Evolutionary conservation across 2,329 filamentous ascomycete genomes (phyloP).

Genomic region (Xylariaceae sp.): DNA sequence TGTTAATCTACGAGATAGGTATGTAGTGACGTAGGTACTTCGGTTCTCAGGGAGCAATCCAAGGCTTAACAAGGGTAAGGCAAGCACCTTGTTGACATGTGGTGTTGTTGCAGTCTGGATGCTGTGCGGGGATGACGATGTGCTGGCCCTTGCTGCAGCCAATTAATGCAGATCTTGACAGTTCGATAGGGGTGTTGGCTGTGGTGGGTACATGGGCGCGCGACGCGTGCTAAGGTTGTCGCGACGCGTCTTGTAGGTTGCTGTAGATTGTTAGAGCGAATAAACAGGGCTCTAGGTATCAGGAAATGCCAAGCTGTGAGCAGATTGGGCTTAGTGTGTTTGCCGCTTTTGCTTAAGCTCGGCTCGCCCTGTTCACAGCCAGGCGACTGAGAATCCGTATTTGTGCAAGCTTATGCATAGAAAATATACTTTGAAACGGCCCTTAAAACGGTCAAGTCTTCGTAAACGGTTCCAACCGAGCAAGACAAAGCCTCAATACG

Average conservation of each 20-base stretch:
- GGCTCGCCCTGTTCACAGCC: no score
- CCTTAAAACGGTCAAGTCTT: no score
- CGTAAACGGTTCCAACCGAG: no score
- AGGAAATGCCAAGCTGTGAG: no score
- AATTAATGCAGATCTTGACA: constrained; percentile 26
- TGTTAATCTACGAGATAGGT: no score
- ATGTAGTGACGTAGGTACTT: constrained; percentile 18
- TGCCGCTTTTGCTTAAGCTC: no score
- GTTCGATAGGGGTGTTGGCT: constrained; percentile 30
- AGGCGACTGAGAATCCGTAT: no score
- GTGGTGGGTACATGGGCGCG: constrained; percentile 15
- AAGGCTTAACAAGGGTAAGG: neutral
- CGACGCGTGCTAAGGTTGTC: constrained; percentile 32
- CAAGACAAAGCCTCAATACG: no score
- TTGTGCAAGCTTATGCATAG: no score
- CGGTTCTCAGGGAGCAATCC: neutral
- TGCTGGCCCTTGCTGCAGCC: constrained; percentile 29
- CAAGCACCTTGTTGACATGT: constrained; percentile 15
- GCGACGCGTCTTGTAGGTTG: constrained; percentile 32
- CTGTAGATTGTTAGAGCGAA: constrained; percentile 2
- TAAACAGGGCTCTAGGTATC: no score
- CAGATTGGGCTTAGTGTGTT: no score
- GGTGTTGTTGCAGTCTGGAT: constrained; percentile 10
- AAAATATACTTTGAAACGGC: no score
- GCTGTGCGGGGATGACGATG: constrained; percentile 33